A percentile compares a stretch with the other conserved stretches of the same genome.
Conservation (phyloP, 495 filamentous ascomycete genomes). For the Cetradonia linearis region DNA sequence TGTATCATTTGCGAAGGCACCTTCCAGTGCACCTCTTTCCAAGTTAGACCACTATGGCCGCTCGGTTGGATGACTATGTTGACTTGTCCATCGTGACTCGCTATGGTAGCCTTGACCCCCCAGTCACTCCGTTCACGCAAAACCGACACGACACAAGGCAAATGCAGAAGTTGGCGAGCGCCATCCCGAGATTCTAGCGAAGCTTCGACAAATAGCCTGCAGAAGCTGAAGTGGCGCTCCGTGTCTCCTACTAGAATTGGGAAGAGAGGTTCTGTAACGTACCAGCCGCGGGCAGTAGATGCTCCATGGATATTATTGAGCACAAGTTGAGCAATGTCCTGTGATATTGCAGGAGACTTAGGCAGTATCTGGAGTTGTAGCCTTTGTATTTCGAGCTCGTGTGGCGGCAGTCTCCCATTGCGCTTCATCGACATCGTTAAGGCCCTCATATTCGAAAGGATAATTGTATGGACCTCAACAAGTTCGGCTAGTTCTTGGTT, state of each 20-base stretch:
- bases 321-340: slow-evolving; percentile 55
- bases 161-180: slow-evolving; percentile 50
- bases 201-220: slow-evolving; percentile 59
- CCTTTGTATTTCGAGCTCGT: slow-evolving; percentile 48
- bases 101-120: slow-evolving; percentile 56
- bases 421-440: slow-evolving; percentile 71
- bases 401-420: slow-evolving; percentile 60
- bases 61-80: slow-evolving; percentile 63
- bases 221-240: slow-evolving; percentile 57
- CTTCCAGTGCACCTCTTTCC: slow-evolving; percentile 74
- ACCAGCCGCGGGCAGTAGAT: slow-evolving; percentile 32
- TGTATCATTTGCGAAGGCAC: slow-evolving; percentile 46
- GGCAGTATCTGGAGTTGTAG: slow-evolving; percentile 69
- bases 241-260: slow-evolving; percentile 67
- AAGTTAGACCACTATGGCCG: slow-evolving; percentile 56
- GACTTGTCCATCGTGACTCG: slow-evolving; percentile 65
- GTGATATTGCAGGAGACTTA: slow-evolving; percentile 56
- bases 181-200: slow-evolving; percentile 57
- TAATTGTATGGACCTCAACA: slow-evolving; percentile 43
- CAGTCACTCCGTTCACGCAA: slow-evolving; percentile 56
- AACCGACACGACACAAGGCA: slow-evolving; percentile 64
- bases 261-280: slow-evolving; percentile 43
- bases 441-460: slow-evolving; percentile 56
- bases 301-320: slow-evolving; percentile 49
- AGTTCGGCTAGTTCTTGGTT: slow-evolving; percentile 39